A percentile compares a stretch with the other conserved stretches of the same genome.
These are phyloP conservation scores for Paxillus rubicundulus DNA, from an alignment of 768 basidiomycete genomes.

Conservation along the genomic window DNA sequence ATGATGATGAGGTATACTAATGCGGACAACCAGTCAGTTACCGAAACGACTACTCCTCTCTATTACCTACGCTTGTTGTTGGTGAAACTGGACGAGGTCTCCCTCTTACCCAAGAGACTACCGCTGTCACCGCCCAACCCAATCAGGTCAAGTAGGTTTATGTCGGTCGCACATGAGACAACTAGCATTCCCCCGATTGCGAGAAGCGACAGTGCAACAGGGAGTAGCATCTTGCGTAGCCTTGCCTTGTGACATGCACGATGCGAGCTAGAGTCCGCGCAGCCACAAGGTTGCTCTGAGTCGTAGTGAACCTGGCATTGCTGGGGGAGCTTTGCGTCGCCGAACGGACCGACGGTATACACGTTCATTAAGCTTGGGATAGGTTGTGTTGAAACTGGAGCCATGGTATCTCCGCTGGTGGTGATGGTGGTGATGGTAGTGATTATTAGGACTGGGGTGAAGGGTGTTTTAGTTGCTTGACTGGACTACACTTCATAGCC, in stretches of 20 bases:
- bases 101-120: conserved; percentile 31
- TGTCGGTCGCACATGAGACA: conserved; percentile 31
- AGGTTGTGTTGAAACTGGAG: conserved; percentile 29
- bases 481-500: not conserved
- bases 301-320: conserved; percentile 25
- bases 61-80: conserved; percentile 40
- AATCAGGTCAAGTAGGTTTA: conserved; percentile 21
- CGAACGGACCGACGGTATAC: conserved; percentile 3
- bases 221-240: conserved; percentile 35
- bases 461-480: not conserved
- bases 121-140: conserved; percentile 27
- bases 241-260: conserved; percentile 32
- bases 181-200: conserved; percentile 30
- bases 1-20: conserved; percentile 62
- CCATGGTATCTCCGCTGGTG: conserved; percentile 16
- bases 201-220: conserved; percentile 33
- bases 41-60: not conserved
- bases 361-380: conserved; percentile 22
- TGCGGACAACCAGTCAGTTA: not conserved
- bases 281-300: conserved; percentile 19
- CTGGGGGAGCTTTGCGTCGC: conserved; percentile 16
- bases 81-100: conserved; percentile 34
- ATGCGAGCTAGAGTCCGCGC: conserved; percentile 25
- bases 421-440: conserved; percentile 6
- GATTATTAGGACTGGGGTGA: conserved; percentile 2